phyloP scores from a whole-genome alignment of 2,329 filamentous ascomycete genomes.

The Diaporthe velutina region DNA sequence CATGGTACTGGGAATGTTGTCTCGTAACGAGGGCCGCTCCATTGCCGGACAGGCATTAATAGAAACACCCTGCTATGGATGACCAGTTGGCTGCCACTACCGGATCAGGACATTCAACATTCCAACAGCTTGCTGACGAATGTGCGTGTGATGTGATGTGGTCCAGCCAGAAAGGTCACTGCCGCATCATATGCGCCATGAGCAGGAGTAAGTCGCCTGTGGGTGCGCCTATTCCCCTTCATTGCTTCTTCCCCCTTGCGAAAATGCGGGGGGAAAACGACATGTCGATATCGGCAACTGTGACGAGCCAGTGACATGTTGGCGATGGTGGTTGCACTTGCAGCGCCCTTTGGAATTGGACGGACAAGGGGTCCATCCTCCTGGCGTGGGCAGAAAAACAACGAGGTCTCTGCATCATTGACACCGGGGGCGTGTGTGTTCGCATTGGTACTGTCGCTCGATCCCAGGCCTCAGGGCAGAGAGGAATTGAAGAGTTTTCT shows the following conservation, averaged over 20 bases:
- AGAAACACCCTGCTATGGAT: slow-evolving; percentile 5
- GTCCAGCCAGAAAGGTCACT: background rate
- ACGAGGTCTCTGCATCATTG: slow-evolving; percentile 11
- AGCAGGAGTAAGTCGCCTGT: background rate
- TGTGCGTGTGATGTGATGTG: slow-evolving; percentile 16
- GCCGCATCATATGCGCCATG: background rate
- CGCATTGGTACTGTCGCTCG: background rate
- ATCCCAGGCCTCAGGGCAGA: background rate
- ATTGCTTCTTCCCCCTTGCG: slow-evolving; percentile 5
- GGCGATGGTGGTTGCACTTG: slow-evolving; percentile 10
- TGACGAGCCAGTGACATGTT: background rate
- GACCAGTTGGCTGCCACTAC: background rate
- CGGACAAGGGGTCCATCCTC: slow-evolving; percentile 16
- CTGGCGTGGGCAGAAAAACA: slow-evolving; percentile 1
- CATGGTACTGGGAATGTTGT: slow-evolving; percentile 27
- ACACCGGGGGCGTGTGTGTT: slow-evolving; percentile 9
- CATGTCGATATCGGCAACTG: slow-evolving; percentile 16
- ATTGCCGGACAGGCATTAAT: slow-evolving; percentile 16
- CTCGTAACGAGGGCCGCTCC: slow-evolving; percentile 19
- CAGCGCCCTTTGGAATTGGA: slow-evolving; percentile 22
- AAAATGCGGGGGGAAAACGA: slow-evolving; percentile 15
- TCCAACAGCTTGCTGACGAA: slow-evolving; percentile 16
- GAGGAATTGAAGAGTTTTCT: slow-evolving; percentile 32
- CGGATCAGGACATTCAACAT: slow-evolving; percentile 10
- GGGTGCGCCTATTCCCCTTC: background rate